Evolutionary conservation across 2,329 filamentous ascomycete genomes (phyloP).

Genomic region (Cladophialophora yegresii): DNA sequence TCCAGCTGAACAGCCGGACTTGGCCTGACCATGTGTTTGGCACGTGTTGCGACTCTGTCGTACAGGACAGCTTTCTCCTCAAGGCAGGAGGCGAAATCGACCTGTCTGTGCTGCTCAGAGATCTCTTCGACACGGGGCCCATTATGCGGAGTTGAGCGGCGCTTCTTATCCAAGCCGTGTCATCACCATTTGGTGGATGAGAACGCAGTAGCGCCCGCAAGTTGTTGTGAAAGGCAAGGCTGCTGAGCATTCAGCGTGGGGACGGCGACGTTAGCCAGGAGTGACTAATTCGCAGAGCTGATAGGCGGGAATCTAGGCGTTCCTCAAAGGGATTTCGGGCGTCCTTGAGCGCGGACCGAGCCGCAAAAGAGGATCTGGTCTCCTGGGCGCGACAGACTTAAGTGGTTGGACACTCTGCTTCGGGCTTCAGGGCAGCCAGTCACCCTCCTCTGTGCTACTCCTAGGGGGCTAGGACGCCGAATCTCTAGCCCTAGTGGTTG

Average conservation of each 20-base stretch:
- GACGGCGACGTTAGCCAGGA: background rate
- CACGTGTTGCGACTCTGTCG: slow-evolving; percentile 17
- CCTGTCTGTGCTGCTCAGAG: slow-evolving; percentile 19
- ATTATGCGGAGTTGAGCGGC: background rate
- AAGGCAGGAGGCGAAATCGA: slow-evolving; percentile 27
- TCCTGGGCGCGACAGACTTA: background rate
- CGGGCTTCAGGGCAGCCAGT: slow-evolving; percentile 10
- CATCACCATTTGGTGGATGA: background rate
- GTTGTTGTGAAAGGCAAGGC: background rate
- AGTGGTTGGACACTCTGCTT: slow-evolving; percentile 6
- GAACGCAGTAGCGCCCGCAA: background rate
- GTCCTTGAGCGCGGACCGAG: slow-evolving; percentile 1
- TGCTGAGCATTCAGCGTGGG: background rate
- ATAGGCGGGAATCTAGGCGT: background rate
- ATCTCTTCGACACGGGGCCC: slow-evolving; percentile 23
- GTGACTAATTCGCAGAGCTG: background rate
- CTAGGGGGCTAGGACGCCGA: background rate
- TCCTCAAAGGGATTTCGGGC: background rate
- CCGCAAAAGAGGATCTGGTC: background rate
- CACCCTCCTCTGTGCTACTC: background rate
- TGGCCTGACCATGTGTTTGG: slow-evolving; percentile 15
- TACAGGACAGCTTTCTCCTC: slow-evolving; percentile 20
- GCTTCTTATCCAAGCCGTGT: background rate
- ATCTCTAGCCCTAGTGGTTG: background rate
- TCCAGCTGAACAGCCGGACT: slow-evolving; percentile 49